phyloP scores from a whole-genome alignment of 495 filamentous ascomycete species.

The Pyronema omphalodes region DNA sequence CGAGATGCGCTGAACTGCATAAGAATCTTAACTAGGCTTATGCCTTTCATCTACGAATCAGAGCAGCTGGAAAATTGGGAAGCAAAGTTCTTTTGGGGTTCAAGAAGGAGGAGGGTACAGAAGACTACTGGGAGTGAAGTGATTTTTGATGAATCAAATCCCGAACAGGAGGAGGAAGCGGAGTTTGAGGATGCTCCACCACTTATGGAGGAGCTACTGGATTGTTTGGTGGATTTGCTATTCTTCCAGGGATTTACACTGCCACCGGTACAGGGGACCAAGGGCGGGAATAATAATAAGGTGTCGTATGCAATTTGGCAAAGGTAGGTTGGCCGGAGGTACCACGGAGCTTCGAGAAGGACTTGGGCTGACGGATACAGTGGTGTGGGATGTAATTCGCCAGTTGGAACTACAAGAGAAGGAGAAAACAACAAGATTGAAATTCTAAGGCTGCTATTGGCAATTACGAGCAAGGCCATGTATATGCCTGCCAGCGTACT shows the following conservation, averaged over 20 bases:
- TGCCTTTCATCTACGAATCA: constrained; percentile 85
- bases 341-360: too few relatives aligned
- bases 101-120: constrained; percentile 43
- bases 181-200: constrained; percentile 56
- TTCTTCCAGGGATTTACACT: constrained; percentile 86
- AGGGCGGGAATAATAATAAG: constrained; percentile 44
- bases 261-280: constrained; percentile 34
- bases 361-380: constrained; percentile 13
- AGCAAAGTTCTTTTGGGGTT: constrained; percentile 78
- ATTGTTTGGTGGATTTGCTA: constrained; percentile 71
- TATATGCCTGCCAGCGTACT: constrained; percentile 71
- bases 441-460: constrained; percentile 69
- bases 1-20: constrained; percentile 85
- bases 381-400: constrained; percentile 84
- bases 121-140: constrained; percentile 45
- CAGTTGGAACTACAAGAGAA: constrained; percentile 73
- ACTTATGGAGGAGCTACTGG: constrained; percentile 82
- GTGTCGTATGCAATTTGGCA: constrained; percentile 94
- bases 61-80: constrained; percentile 79
- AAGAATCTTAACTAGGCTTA: constrained; percentile 70
- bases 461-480: constrained; percentile 75
- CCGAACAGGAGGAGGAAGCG: constrained; percentile 23
- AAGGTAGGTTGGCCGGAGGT: constrained; percentile 23
- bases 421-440: constrained; percentile 84
- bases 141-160: constrained; percentile 61